Conservation (phyloP, 345 rosid genomes). For the Melaleuca alternifolia region DNA sequence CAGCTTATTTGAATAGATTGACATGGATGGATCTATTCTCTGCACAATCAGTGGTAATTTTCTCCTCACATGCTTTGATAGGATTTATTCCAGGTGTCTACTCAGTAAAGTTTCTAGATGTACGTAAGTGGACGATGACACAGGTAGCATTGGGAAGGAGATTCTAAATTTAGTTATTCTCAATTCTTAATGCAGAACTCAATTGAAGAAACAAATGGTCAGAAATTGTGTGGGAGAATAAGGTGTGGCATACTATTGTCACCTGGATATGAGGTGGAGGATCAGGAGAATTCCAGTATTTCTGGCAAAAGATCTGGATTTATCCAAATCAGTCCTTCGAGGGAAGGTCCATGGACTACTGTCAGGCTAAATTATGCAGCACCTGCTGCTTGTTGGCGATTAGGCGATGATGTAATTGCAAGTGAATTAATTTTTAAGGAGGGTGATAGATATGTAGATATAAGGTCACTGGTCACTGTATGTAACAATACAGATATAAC, state of each 20-base stretch:
- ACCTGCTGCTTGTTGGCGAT: constrained; percentile 95
- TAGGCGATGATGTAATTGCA: constrained; percentile 87
- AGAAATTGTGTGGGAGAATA: constrained; percentile 44
- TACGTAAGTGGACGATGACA: background rate
- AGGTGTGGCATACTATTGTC: constrained; percentile 65
- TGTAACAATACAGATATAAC: constrained; percentile 52
- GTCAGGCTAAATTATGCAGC: constrained; percentile 92
- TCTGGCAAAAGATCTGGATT: constrained; percentile 54
- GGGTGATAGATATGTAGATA: constrained; percentile 71
- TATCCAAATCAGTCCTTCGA: constrained; percentile 87
- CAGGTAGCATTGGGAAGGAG: background rate
- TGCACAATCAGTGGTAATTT: constrained; percentile 36
- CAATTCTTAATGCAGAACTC: background rate
- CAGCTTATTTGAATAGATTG: constrained; percentile 40
- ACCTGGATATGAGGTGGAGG: constrained; percentile 37
- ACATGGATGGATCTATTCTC: constrained; percentile 62
- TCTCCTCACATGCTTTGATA: background rate
- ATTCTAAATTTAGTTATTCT: background rate
- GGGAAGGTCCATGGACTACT: constrained; percentile 95
- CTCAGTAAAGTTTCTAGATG: background rate
- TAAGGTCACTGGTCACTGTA: constrained; percentile 82
- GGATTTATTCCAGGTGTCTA: background rate
- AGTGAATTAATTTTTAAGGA: constrained; percentile 86
- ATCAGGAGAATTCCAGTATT: constrained; percentile 15
- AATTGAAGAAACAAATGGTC: constrained; percentile 11